These are phyloP conservation scores for Tilletia walkeri DNA, from an alignment of 1,284 basidiomycete species.

Conservation along the genomic window DNA sequence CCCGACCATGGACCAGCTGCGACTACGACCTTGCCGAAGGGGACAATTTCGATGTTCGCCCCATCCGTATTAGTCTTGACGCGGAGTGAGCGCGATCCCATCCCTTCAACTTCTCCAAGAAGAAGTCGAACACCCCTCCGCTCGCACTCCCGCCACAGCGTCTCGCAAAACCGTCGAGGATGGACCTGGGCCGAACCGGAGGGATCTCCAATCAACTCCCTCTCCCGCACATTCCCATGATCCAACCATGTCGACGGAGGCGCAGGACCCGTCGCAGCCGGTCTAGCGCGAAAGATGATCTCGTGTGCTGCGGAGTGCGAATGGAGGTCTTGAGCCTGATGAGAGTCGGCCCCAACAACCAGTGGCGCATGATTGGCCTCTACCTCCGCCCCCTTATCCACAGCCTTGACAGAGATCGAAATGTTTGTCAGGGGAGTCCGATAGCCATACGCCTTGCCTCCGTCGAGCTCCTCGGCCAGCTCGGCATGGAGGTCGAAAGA, in stretches of 20 bases:
- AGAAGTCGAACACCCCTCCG: slow-evolving; percentile 66
- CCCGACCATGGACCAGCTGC: slow-evolving; percentile 74
- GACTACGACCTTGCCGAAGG: background rate
- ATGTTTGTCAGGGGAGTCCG: slow-evolving; percentile 54
- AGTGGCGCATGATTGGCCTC: slow-evolving; percentile 54
- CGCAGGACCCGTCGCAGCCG: too few relatives aligned
- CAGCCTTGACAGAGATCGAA: background rate
- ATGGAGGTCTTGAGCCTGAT: too few relatives aligned
- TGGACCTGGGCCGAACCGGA: too few relatives aligned
- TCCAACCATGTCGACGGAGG: too few relatives aligned
- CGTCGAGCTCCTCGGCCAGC: slow-evolving; percentile 71
- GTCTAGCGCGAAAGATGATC: too few relatives aligned
- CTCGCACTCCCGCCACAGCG: slow-evolving; percentile 10
- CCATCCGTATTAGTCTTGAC: too few relatives aligned
- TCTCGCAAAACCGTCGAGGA: background rate
- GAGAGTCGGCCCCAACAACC: background rate
- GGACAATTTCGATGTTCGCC: background rate
- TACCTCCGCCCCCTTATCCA: slow-evolving; percentile 58
- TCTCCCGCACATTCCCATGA: too few relatives aligned
- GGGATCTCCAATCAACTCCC: too few relatives aligned
- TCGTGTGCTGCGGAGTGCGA: too few relatives aligned
- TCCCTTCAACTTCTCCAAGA: slow-evolving; percentile 59
- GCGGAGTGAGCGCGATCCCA: background rate
- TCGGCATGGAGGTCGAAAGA: slow-evolving; percentile 77
- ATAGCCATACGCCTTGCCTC: slow-evolving; percentile 78